These are phyloP conservation scores for Rhizoclosmatium hyalinum DNA, from an alignment of 371 early-diverging fungal genomes.

Conservation along the genomic window DNA sequence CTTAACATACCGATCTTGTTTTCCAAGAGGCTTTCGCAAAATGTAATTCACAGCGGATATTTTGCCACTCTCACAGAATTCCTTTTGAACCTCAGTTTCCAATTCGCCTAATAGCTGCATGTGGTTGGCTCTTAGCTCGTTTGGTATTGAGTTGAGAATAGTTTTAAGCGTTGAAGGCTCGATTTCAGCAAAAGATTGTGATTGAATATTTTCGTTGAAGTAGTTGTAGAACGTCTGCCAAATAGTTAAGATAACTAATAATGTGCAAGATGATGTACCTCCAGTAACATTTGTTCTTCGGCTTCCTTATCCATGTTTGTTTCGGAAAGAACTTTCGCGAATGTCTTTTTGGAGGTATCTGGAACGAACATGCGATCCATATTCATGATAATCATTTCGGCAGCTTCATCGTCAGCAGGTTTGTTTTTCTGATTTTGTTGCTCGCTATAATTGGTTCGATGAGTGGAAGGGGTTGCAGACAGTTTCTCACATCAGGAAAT, in stretches of 20 bases:
- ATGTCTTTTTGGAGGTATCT: constrained; percentile 27
- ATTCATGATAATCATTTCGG: constrained; percentile 41
- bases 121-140: constrained; percentile 30
- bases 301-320: constrained; percentile 12
- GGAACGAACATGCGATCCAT: constrained; percentile 41
- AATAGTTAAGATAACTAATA: background rate
- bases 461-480: background rate
- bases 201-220: constrained; percentile 50
- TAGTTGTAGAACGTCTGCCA: constrained; percentile 55
- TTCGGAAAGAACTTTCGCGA: background rate
- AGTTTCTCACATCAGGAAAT: constrained; percentile 51
- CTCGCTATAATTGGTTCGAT: constrained; percentile 35
- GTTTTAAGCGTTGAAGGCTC: constrained; percentile 35
- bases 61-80: constrained; percentile 53
- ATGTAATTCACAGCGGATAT: constrained; percentile 31
- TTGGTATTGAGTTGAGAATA: constrained; percentile 45
- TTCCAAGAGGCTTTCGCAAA: constrained; percentile 18
- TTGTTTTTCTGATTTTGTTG: constrained; percentile 46
- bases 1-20: constrained; percentile 27
- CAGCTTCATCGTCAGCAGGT: constrained; percentile 40
- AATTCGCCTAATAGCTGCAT: constrained; percentile 33
- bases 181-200: constrained; percentile 47
- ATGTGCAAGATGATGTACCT: constrained; percentile 23
- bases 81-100: constrained; percentile 45
- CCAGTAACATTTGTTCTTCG: constrained; percentile 38